A percentile compares a stretch with the other conserved stretches of the same genome.
Conservation (phyloP, 495 filamentous ascomycete genomes). For the Aspergillus kassunensis region DNA sequence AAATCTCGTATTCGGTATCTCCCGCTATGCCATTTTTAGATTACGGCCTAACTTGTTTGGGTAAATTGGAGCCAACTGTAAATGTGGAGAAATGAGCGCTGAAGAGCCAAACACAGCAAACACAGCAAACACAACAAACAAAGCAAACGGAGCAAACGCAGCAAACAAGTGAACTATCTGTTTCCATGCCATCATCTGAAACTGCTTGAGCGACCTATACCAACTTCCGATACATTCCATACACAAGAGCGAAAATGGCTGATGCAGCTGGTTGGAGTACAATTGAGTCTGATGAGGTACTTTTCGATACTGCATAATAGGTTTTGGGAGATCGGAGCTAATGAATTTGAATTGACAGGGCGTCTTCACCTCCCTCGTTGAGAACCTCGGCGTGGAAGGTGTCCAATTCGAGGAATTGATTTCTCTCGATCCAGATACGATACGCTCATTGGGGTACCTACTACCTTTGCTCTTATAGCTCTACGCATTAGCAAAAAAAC, state of each 20-base stretch:
- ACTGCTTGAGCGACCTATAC: not conserved
- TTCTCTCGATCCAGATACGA: conserved; percentile 74
- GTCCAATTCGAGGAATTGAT: conserved; percentile 98
- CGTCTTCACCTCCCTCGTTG: conserved; percentile 91
- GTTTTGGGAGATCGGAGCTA: too few species aligned
- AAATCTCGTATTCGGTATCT: conserved; percentile 8
- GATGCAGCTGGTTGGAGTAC: conserved; percentile 61
- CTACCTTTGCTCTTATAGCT: not conserved
- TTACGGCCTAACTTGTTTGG: too few species aligned
- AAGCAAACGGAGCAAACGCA: conserved; percentile 1
- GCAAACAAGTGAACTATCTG: too few species aligned
- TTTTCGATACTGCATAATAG: too few species aligned
- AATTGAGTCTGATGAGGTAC: conserved; percentile 93
- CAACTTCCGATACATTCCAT: not conserved
- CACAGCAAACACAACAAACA: too few species aligned
- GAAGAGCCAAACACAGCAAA: too few species aligned
- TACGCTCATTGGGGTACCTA: conserved; percentile 60
- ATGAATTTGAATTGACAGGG: conserved; percentile 63
- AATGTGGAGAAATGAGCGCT: too few species aligned
- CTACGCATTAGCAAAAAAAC: too few species aligned
- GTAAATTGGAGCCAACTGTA: too few species aligned
- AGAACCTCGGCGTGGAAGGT: conserved; percentile 85
- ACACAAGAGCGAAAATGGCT: conserved; percentile 24
- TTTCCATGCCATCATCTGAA: not conserved
- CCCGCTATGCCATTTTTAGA: conserved; percentile 3